Evolutionary conservation across 805 yeast species (phyloP).

Genomic region (Lachancea sp.): DNA sequence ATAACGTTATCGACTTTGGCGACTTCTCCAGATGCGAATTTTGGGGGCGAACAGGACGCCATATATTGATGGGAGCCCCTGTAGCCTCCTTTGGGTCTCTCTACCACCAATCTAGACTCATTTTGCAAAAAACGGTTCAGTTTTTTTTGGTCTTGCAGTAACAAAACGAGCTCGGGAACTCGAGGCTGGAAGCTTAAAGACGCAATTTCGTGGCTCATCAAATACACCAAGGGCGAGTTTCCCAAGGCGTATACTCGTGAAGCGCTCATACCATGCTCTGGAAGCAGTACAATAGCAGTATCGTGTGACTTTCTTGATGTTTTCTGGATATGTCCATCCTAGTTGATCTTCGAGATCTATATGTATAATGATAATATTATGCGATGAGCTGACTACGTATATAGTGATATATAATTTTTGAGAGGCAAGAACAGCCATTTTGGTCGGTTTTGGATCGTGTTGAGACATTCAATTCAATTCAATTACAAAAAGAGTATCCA

Average conservation of each 20-base stretch:
- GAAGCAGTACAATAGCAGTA: too few relatives aligned
- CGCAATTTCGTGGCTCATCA: slow-evolving; percentile 43
- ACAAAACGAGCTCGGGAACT: slow-evolving; percentile 36
- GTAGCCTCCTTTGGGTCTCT: slow-evolving; percentile 15
- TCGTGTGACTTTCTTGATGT: neutral
- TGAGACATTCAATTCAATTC: too few relatives aligned
- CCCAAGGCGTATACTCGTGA: slow-evolving; percentile 41
- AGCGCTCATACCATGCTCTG: slow-evolving; percentile 16
- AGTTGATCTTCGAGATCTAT: too few relatives aligned
- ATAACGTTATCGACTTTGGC: slow-evolving; percentile 45
- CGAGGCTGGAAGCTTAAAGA: slow-evolving; percentile 33
- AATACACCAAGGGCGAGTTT: slow-evolving; percentile 34
- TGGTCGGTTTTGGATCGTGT: too few relatives aligned
- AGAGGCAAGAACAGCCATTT: too few relatives aligned
- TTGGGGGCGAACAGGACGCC: slow-evolving; percentile 31
- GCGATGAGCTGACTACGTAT: too few relatives aligned
- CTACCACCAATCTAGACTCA: slow-evolving; percentile 35
- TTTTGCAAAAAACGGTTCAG: slow-evolving; percentile 36
- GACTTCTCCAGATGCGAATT: slow-evolving; percentile 26
- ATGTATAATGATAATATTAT: too few relatives aligned
- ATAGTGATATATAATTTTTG: too few relatives aligned
- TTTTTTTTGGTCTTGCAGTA: slow-evolving; percentile 39
- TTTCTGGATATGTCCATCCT: neutral
- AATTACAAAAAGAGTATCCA: too few relatives aligned
- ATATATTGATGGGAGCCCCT: slow-evolving; percentile 18